phyloP scores from a whole-genome alignment of 257 asterid species.

The Petunia axillaris region DNA sequence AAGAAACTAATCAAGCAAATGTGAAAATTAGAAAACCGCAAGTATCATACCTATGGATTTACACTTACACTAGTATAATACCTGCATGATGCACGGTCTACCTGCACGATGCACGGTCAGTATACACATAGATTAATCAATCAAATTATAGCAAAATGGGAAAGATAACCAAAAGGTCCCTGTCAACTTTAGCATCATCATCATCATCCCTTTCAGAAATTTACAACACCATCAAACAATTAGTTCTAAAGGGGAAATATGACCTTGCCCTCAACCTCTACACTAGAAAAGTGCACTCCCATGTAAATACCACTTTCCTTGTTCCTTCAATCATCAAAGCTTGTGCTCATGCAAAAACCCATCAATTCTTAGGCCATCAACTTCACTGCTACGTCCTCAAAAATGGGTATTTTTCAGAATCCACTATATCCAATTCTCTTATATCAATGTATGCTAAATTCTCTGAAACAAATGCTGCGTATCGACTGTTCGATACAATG shows the following conservation, averaged over 20 bases:
- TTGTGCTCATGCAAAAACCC: slow-evolving; percentile 53
- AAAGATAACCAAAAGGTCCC: slow-evolving; percentile 36
- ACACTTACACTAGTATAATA: no score
- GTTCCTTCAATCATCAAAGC: slow-evolving; percentile 74
- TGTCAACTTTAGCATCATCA: slow-evolving; percentile 41
- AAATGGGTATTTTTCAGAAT: slow-evolving; percentile 58
- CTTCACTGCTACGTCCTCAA: slow-evolving; percentile 58
- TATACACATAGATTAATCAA: no score
- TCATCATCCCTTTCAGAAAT: slow-evolving; percentile 28
- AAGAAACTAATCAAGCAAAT: no score
- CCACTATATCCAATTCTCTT: slow-evolving; percentile 60
- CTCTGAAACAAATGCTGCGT: slow-evolving; percentile 36
- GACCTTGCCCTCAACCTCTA: slow-evolving; percentile 52
- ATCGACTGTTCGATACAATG: slow-evolving; percentile 65
- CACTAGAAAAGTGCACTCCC: slow-evolving; percentile 46
- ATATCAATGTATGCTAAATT: slow-evolving; percentile 57
- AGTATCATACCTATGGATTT: no score
- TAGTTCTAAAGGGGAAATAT: slow-evolving; percentile 42
- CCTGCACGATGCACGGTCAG: no score
- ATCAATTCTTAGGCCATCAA: slow-evolving; percentile 48
- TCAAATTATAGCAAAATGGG: slow-evolving; percentile 26
- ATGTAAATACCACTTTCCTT: slow-evolving; percentile 46
- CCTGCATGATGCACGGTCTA: no score
- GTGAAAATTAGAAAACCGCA: no score
- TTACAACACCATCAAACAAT: slow-evolving; percentile 40